Evolutionary conservation across 768 basidiomycete species (phyloP).

Genomic region (Chalciporus chontae): DNA sequence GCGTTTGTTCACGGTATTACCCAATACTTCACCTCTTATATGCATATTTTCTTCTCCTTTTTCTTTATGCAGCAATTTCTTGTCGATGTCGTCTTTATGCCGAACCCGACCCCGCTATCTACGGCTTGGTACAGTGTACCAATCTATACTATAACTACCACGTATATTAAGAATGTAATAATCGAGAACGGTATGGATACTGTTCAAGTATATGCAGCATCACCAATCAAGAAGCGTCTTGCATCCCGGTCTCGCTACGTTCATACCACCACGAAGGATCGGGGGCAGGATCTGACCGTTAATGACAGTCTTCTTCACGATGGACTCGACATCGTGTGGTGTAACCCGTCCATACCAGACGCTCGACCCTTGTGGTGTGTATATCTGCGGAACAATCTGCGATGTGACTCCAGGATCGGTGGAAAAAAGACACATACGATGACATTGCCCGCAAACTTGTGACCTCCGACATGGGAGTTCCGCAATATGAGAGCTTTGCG

Average conservation of each 20-base stretch:
- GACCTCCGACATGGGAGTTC: constrained; percentile 90
- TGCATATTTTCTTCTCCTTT: constrained; percentile 5
- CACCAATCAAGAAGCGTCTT: constrained; percentile 72
- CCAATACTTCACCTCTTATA: constrained; percentile 1
- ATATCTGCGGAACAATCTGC: constrained; percentile 50
- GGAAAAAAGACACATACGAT: constrained; percentile 55
- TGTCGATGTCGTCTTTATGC: neutral
- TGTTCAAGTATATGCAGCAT: constrained; percentile 1
- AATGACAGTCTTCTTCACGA: constrained; percentile 85
- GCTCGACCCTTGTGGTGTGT: constrained; percentile 79
- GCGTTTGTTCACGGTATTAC: constrained; percentile 4
- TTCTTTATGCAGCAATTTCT: constrained; percentile 11
- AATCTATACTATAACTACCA: constrained; percentile 25
- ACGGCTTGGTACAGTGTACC: constrained; percentile 3
- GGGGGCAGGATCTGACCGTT: constrained; percentile 80
- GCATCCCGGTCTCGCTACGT: constrained; percentile 69
- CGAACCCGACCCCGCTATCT: constrained; percentile 2
- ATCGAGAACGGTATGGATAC: neutral
- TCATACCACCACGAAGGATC: constrained; percentile 82
- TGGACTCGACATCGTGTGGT: constrained; percentile 81
- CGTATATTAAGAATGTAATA: constrained; percentile 27
- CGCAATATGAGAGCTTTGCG: constrained; percentile 80
- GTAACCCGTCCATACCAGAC: constrained; percentile 95
- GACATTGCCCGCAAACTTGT: constrained; percentile 89
- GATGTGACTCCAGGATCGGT: neutral